phyloP scores from a whole-genome alignment of 108 stramenopile genomes.

The Cylindrotheca closterium region DNA sequence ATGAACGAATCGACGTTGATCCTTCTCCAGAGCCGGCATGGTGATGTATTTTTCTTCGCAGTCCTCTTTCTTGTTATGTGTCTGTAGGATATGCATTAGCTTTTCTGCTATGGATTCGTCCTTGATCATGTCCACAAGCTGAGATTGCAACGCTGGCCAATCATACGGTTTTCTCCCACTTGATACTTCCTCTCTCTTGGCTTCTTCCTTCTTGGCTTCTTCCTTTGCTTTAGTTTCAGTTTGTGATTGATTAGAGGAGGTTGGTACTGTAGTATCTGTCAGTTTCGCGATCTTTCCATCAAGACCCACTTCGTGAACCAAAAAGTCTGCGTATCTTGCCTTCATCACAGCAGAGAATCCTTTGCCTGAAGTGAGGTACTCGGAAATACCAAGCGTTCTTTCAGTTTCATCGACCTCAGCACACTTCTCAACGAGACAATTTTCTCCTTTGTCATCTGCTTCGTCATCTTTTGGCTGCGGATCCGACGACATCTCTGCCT shows the following conservation, averaged over 20 bases:
- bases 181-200: not conserved
- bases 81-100: slow-evolving; percentile 41
- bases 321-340: slow-evolving; percentile 84
- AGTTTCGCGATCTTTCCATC: slow-evolving; percentile 72
- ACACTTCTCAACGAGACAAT: no score
- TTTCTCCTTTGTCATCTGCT: no score
- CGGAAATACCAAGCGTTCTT: slow-evolving; percentile 52
- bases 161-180: not conserved
- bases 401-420: slow-evolving; percentile 46
- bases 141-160: slow-evolving; percentile 17
- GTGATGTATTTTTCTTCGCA: slow-evolving; percentile 46
- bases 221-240: slow-evolving; percentile 3
- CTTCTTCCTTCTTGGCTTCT: slow-evolving; percentile 9
- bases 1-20: slow-evolving; percentile 64
- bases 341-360: slow-evolving; percentile 81
- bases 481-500: no score
- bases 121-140: slow-evolving; percentile 28
- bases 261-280: slow-evolving; percentile 38
- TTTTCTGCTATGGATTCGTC: slow-evolving; percentile 33
- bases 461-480: no score
- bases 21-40: slow-evolving; percentile 58
- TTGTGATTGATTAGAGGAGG: not conserved
- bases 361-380: slow-evolving; percentile 39
- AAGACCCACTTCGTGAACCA: slow-evolving; percentile 83
- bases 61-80: slow-evolving; percentile 10